A percentile compares a stretch with the other conserved stretches of the same genome.
Evolutionary conservation across 2,329 filamentous ascomycete genomes (phyloP).

Genomic region (Didymella segeticola): DNA sequence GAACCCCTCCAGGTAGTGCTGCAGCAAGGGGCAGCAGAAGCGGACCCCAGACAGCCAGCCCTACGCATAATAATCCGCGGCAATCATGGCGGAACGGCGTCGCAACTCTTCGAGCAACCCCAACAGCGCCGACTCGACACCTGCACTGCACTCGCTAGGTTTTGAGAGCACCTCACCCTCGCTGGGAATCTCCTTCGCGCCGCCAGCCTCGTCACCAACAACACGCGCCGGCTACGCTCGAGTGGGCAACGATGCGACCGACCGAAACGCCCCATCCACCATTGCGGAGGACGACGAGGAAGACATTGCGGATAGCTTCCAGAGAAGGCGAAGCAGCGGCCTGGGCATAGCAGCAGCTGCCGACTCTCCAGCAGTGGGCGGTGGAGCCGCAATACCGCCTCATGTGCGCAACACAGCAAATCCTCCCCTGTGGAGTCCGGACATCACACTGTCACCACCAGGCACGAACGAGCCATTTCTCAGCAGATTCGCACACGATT

Average conservation of each 20-base stretch:
- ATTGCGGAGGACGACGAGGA: constrained; percentile 43
- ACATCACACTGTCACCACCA: constrained; percentile 31
- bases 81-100: constrained; percentile 41
- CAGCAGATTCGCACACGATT: constrained; percentile 35
- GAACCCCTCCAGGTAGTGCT: constrained; percentile 9
- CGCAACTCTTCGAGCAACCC: constrained; percentile 36
- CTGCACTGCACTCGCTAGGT: constrained; percentile 37
- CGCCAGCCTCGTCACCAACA: constrained; percentile 30
- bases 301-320: constrained; percentile 35
- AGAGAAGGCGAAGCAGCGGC: constrained; percentile 31
- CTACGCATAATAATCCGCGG: constrained; percentile 6
- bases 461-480: constrained; percentile 39
- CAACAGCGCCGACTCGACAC: constrained; percentile 34
- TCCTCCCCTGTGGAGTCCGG: constrained; percentile 18
- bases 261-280: constrained; percentile 35
- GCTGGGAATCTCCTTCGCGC: constrained; percentile 29
- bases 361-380: constrained; percentile 3
- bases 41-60: constrained; percentile 8
- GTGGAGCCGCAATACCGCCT: constrained; percentile 4
- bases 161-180: constrained; percentile 34
- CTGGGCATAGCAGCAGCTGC: constrained; percentile 44
- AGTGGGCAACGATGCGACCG: constrained; percentile 45
- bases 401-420: constrained; percentile 1
- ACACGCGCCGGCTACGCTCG: constrained; percentile 47
- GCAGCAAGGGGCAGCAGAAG: constrained; percentile 13